phyloP scores from a whole-genome alignment of 2,329 filamentous ascomycete genomes.

The Cadophora gregata region DNA sequence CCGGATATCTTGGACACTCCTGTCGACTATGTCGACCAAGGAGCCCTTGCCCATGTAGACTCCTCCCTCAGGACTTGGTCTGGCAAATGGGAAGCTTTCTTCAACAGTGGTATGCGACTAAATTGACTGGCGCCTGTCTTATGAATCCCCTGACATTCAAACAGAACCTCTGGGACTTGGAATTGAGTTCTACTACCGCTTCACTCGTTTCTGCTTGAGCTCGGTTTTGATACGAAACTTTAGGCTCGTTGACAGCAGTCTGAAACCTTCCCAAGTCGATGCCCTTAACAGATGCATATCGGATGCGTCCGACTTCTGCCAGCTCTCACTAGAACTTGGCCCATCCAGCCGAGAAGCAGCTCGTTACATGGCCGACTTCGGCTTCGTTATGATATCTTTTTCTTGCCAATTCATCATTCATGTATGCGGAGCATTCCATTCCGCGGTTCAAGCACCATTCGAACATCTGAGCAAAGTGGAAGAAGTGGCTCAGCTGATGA shows the following conservation, averaged over 20 bases:
- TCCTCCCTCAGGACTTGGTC: conserved; percentile 14
- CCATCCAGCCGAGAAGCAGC: conserved; percentile 15
- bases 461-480: conserved; percentile 15
- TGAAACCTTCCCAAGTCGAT: neutral
- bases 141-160: neutral
- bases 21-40: conserved; percentile 3
- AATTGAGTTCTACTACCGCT: conserved; percentile 23
- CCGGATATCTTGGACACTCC: neutral
- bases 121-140: neutral
- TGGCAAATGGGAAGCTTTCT: conserved; percentile 18
- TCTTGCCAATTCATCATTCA: conserved; percentile 24
- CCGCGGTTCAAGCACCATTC: neutral
- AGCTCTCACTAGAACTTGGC: conserved; percentile 11
- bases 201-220: conserved; percentile 23
- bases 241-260: neutral
- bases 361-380: conserved; percentile 24
- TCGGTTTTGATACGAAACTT: conserved; percentile 20
- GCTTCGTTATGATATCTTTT: conserved; percentile 25
- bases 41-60: conserved; percentile 8
- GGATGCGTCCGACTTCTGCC: conserved; percentile 16
- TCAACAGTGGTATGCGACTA: neutral
- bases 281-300: conserved; percentile 14
- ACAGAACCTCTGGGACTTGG: conserved; percentile 13
- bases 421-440: conserved; percentile 17
- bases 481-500: conserved; percentile 23